Evolutionary conservation across 1,139 yeast species (phyloP), one percentile per base, ranked within the genome.

Genomic region (Yarrowia galli): DNA sequence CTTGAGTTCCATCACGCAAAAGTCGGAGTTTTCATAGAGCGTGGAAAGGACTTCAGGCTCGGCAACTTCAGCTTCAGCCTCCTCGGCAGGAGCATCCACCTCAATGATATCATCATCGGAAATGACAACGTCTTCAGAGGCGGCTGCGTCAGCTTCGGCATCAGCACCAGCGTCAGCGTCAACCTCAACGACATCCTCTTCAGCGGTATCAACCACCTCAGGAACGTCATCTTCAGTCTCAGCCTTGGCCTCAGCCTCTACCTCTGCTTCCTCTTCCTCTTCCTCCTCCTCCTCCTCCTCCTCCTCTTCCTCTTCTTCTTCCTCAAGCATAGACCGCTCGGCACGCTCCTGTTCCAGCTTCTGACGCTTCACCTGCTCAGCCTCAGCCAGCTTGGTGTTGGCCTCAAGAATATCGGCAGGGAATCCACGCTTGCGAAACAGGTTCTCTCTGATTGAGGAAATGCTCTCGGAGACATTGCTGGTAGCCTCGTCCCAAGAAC

Each of bases 211-310:
- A 45, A 23, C 49, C 25, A 22, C n/a, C 9, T 22, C 49, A 23
- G n/a, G 28, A 40, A 40, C 12, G 32, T 28, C 32, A 6, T 40
- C 43, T 16, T 16, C 43, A 2, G 20, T 42, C 45, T 42, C 23
- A 9, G 48, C 28, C 28, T 43, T n/a, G 18, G 53, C n/a, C 53
- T 48, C 22, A 9, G 13, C 49, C 20, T 25, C 51, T 8, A 3
- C 35, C 28, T 5, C 18, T 15, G 36, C 10, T 13, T n/a, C 66
- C 38, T 67, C 68, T 13, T 63, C 67, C 3, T 63, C 67, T 20
- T 67, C 68, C n/a, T 45, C 35, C 46, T 38, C 63, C 25, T 75
- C 54, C 73, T 77, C 15, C 23, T 68, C 65, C 38, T 67, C 68
- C 15, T 63, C 67, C 3, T 63, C 69, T 32, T 65, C 70, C 10